Evolutionary conservation across 2,329 filamentous ascomycete genomes (phyloP), one percentile per base, ranked within the genome.

Genomic region (Diaporthe ampelina): DNA sequence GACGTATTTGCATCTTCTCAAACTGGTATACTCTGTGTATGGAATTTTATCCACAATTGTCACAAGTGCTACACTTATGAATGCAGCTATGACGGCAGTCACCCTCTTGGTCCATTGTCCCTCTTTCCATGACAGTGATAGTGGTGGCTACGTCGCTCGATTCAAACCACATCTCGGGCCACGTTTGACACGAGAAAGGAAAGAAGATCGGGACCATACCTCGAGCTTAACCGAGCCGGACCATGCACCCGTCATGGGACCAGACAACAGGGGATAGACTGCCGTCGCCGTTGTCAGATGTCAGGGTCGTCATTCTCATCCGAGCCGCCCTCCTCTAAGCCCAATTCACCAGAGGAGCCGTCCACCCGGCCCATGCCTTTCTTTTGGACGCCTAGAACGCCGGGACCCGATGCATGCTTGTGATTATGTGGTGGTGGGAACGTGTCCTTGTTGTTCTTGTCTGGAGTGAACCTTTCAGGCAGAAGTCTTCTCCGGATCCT

Each of bases 261-360:
- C 88, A 91, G 89, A 86, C 85, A 88, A 90, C 88, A 92, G 91
- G 90, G 91, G 89, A 89, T 90, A 89, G 88, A 89, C 88, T 88
- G 88, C 87, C 89, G 88, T 88, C 87, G 81, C 86, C 85, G 77
- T 79, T 79, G 86, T 86, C 87, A 89, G 80, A 90, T 91, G 79
- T 93, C 91, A 78, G 93, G 91, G 73, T 92, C 90, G 81, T 89
- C 87, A 75, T 93, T 92, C 80, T 94, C 91, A 80, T 88, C 89
- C 82, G 84, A 84, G 83, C 89, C 88, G 79, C 80, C 81, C 76
- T 86, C 85, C 76, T 85, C 83, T 79, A 83, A 81, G 79, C 80
- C 84, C 78, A 79, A 77, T 77, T 81, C 79, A 74, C 79, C 80
- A 74, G 79, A 77, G 77, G 77, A 77, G 79, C 81, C 76, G 72